Percentiles rank a stretch among this genome's conserved stretches.
phyloP scores from a whole-genome alignment of 1,284 basidiomycete species.

The Erythrobasidium hasegawianum region DNA sequence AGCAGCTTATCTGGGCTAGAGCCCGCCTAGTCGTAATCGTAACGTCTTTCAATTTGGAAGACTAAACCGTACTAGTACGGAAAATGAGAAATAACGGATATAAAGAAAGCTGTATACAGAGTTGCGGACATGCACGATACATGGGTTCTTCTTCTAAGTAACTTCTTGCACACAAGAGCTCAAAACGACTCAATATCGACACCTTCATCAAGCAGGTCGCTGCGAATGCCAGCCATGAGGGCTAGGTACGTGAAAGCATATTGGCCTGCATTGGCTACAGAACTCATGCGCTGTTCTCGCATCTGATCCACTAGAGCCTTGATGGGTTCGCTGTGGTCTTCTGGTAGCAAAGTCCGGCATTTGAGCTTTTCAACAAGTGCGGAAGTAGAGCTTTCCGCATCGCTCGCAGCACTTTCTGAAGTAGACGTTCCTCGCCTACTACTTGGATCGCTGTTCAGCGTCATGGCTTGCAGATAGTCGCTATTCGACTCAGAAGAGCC shows the following conservation, averaged over 20 bases:
- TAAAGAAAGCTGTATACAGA: no score
- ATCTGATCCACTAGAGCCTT: slow-evolving; percentile 42
- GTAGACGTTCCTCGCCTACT: not conserved
- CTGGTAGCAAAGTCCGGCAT: slow-evolving; percentile 8
- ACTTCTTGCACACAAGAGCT: no score
- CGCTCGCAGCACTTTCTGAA: not conserved
- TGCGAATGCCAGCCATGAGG: slow-evolving; percentile 38
- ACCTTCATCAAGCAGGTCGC: slow-evolving; percentile 27
- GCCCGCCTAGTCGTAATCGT: no score
- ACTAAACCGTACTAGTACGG: no score
- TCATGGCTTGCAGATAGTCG: slow-evolving; percentile 1
- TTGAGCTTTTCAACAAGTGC: not conserved
- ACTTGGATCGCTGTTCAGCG: not conserved
- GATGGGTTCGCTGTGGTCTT: slow-evolving; percentile 38
- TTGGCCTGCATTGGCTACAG: slow-evolving; percentile 47
- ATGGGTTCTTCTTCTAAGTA: no score
- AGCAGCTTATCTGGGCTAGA: no score
- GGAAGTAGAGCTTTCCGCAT: not conserved
- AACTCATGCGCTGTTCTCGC: slow-evolving; percentile 46
- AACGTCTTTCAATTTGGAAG: no score
- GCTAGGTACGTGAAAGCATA: slow-evolving; percentile 44
- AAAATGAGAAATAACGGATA: no score
- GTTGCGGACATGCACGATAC: no score
- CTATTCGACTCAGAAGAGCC: not conserved
- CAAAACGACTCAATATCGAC: no score